phyloP scores from a whole-genome alignment of 208 protist species.

The Acanthamoeba triangularis region DNA sequence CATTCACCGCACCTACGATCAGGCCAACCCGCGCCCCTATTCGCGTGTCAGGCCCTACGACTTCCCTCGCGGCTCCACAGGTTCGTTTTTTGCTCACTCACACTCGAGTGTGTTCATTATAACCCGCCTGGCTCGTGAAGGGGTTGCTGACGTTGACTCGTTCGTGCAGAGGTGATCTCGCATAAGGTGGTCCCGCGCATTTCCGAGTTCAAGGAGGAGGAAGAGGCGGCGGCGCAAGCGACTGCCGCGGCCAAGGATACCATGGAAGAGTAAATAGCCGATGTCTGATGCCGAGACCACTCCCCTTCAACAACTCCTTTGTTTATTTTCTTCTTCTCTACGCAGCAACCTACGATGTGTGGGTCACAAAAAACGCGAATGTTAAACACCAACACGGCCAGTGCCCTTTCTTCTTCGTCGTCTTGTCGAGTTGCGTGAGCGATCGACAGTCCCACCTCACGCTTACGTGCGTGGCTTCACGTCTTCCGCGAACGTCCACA shows the following conservation, averaged over 20 bases:
- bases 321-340: not conserved
- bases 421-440: too few species aligned
- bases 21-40: constrained; percentile 89
- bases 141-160: not conserved
- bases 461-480: too few species aligned
- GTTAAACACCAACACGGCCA: not conserved
- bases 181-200: constrained; percentile 17
- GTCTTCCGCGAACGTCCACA: too few species aligned
- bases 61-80: constrained; percentile 88
- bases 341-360: not conserved
- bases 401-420: too few species aligned
- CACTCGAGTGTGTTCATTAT: not conserved
- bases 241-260: not conserved
- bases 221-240: not conserved
- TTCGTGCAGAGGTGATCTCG: not conserved
- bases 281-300: not conserved
- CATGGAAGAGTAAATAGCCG: constrained; percentile 16
- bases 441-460: not conserved
- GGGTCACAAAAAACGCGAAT: not conserved
- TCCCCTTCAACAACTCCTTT: not conserved
- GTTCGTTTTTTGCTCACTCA: not conserved
- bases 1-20: constrained; percentile 86
- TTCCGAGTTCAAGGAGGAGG: constrained; percentile 33
- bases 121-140: not conserved
- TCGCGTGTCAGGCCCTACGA: constrained; percentile 81